Percentiles rank a stretch among this genome's conserved stretches.
Evolutionary conservation across 2,329 filamentous ascomycete species (phyloP).

Genomic region (Fusarium fujikuroi): DNA sequence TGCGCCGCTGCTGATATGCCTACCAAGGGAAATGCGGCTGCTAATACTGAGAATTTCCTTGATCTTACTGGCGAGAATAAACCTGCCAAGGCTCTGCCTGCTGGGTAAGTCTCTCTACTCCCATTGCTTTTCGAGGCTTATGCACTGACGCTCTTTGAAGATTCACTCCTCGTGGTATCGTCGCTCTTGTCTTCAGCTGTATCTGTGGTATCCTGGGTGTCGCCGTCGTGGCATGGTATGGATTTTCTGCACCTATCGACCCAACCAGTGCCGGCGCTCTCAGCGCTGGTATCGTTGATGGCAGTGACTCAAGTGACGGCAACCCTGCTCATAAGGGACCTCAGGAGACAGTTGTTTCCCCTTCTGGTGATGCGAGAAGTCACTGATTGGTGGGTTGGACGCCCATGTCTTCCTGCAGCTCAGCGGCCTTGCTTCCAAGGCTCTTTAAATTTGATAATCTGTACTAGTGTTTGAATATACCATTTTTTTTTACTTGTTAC

Average conservation of each 20-base stretch:
- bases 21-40: slow-evolving; percentile 77
- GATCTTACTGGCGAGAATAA: slow-evolving; percentile 71
- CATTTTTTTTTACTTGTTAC: slow-evolving; percentile 13
- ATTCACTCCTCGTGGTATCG: slow-evolving; percentile 77
- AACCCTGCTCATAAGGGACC: slow-evolving; percentile 14
- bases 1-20: slow-evolving; percentile 65
- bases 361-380: slow-evolving; percentile 13
- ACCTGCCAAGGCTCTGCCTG: slow-evolving; percentile 66
- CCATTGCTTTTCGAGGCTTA: neutral
- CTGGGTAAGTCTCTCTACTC: slow-evolving; percentile 57
- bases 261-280: slow-evolving; percentile 26
- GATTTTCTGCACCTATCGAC: slow-evolving; percentile 45
- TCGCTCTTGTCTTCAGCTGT: slow-evolving; percentile 80
- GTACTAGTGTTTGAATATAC: slow-evolving; percentile 11
- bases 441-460: neutral
- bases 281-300: slow-evolving; percentile 33
- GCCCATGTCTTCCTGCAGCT: neutral
- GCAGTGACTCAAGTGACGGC: slow-evolving; percentile 22
- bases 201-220: slow-evolving; percentile 76
- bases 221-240: slow-evolving; percentile 74
- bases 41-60: slow-evolving; percentile 71
- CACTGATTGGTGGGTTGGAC: neutral
- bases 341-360: slow-evolving; percentile 20
- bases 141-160: slow-evolving; percentile 42
- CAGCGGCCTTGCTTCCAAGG: neutral